Percentiles rank a stretch among this genome's conserved stretches.
phyloP scores from a whole-genome alignment of 306 rosid species.

The Ormosia emarginata region DNA sequence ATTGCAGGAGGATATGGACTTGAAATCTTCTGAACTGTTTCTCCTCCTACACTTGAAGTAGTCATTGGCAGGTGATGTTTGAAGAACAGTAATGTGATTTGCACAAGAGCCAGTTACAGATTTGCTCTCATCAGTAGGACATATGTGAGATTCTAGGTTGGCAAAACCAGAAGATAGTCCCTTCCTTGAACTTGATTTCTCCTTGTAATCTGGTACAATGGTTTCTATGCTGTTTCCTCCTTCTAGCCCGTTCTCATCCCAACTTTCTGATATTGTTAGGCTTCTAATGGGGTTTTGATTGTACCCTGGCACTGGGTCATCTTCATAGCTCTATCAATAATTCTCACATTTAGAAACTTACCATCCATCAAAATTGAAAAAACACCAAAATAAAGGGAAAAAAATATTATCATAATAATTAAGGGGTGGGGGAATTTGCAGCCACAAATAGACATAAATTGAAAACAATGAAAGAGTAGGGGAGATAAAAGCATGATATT shows the following conservation, averaged over 20 bases:
- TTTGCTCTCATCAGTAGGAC: constrained; percentile 60
- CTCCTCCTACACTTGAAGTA: constrained; percentile 60
- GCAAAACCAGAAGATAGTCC: constrained; percentile 50
- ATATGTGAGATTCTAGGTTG: constrained; percentile 54
- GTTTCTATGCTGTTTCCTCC: constrained; percentile 48
- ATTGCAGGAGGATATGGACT: constrained; percentile 79
- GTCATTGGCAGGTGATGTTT: constrained; percentile 63
- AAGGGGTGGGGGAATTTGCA: not conserved
- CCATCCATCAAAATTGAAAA: not conserved
- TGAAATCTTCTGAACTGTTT: constrained; percentile 68
- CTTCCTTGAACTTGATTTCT: constrained; percentile 61
- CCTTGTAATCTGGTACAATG: constrained; percentile 46
- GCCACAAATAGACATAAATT: not conserved
- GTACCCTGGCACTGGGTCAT: constrained; percentile 58
- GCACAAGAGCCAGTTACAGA: constrained; percentile 51
- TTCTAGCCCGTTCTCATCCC: constrained; percentile 71
- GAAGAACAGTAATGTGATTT: constrained; percentile 62
- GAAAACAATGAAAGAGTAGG: not conserved
- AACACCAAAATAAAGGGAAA: not conserved
- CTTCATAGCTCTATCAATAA: constrained; percentile 78
- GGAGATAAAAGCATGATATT: not conserved
- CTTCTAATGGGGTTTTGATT: constrained; percentile 50
- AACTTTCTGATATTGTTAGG: constrained; percentile 61
- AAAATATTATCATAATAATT: too few relatives aligned
- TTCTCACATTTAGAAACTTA: constrained; percentile 28